Base-by-base conservation (phyloP, 208 protist species). In the Trypanosoma conorhini region DNA sequence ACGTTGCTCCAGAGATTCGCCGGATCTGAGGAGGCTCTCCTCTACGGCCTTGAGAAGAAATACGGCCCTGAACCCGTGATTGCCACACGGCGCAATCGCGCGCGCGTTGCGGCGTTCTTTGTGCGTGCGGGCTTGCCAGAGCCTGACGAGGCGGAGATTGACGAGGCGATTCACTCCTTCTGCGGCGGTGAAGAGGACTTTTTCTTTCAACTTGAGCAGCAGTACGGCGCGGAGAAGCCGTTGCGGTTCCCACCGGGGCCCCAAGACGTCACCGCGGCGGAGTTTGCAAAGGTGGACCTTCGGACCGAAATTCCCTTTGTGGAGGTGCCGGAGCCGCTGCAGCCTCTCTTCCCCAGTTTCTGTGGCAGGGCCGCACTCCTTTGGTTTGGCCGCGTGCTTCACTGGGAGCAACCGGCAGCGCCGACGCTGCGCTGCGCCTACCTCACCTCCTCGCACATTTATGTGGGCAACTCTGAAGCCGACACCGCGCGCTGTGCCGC, bases 1-100 rank as follows among this genome's bases (percentile, higher is more conserved):
- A 55, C 35, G 21, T 70, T 70, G 38, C 65, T 70, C 3, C 38
- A 51, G 19, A 60, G 64, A 42, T 73, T 44, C 40, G 19, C 30
- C 5, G 68, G 26, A 0, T 40, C 44, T 12, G 68, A 73, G n/a
- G 68, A 73, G 21, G 51, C 40, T 44, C 50, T 73, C 26, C 55
- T 73, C 19, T 66, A 52, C 21, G 60, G 55, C 0, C 75, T 80
- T 15, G 69, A 71, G 38, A 33, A 48, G 15, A 76, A 72, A 35
- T 80, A 80, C 48, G 61, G 69, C 24, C 58, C 51, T 5, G 75
- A 80, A 35, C 75, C 75, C 33, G 31, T 62, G 0, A 31, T 22
- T 15, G n/a, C 57, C 42, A 64, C 28, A 22, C 62, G 22, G 22
- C 46, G 50, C 7, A 71, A 64, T 51, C 40, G 57, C 28, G 57